Conservation (phyloP, 2,329 filamentous ascomycete genomes). For the Cercospora nicotianae region DNA sequence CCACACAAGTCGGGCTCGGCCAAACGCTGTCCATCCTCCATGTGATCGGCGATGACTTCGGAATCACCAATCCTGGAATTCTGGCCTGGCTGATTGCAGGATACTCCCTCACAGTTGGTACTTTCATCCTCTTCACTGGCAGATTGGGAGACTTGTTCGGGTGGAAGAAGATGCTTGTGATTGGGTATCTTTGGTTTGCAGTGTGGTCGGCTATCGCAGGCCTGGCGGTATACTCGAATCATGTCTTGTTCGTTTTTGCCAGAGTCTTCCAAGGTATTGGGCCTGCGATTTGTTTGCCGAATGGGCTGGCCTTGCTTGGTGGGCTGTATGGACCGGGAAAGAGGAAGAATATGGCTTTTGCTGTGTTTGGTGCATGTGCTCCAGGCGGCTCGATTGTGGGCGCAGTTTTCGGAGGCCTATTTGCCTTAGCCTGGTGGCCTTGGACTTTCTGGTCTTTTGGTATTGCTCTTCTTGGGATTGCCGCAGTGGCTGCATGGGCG, state of each 20-base stretch:
- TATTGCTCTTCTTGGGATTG: constrained; percentile 24
- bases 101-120: constrained; percentile 47
- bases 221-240: constrained; percentile 39
- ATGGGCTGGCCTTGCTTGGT: constrained; percentile 41
- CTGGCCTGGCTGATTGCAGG: constrained; percentile 48
- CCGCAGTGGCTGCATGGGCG: constrained; percentile 25
- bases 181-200: constrained; percentile 44
- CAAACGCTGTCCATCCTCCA: constrained; percentile 37
- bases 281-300: constrained; percentile 40
- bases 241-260: constrained; percentile 39
- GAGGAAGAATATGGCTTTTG: constrained; percentile 43
- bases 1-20: constrained; percentile 33
- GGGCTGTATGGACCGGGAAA: constrained; percentile 37
- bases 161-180: constrained; percentile 45
- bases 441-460: constrained; percentile 31
- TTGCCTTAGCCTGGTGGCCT: constrained; percentile 38
- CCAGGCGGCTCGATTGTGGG: constrained; percentile 40
- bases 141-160: constrained; percentile 49
- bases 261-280: constrained; percentile 45
- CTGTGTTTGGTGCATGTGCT: constrained; percentile 40
- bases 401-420: constrained; percentile 36
- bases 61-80: constrained; percentile 43
- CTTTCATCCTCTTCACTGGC: constrained; percentile 48
- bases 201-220: constrained; percentile 46
- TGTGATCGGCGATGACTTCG: constrained; percentile 46